Evolutionary conservation across 1,139 yeast genomes (phyloP).

Genomic region (Pichia kudriavzevii): DNA sequence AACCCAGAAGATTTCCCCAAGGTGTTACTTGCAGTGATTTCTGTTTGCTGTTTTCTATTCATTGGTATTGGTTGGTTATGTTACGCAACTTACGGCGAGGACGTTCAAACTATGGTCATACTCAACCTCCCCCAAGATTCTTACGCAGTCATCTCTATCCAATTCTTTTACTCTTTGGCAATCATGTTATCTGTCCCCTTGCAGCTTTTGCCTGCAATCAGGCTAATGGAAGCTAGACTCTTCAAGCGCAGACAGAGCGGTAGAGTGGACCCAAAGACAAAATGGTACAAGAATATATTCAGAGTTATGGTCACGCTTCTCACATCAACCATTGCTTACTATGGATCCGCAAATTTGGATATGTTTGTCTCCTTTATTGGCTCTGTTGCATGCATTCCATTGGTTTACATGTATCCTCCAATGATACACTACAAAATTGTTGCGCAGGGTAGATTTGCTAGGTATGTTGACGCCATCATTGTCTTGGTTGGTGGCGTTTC

Average conservation of each 20-base stretch:
- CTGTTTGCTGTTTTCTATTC: conserved; percentile 52
- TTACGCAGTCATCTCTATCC: conserved; percentile 56
- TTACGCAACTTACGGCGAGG: conserved; percentile 59
- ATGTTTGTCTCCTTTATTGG: conserved; percentile 71
- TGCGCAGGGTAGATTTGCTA: conserved; percentile 24
- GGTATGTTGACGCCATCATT: conserved; percentile 39
- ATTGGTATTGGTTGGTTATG: conserved; percentile 60
- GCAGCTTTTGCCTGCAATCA: conserved; percentile 70
- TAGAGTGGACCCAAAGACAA: conserved; percentile 40
- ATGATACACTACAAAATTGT: conserved; percentile 47
- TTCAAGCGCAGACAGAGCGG: conserved; percentile 49
- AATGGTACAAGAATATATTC: conserved; percentile 61
- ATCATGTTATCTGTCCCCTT: conserved; percentile 69
- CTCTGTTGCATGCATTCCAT: conserved; percentile 74
- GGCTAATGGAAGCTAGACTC: conserved; percentile 55
- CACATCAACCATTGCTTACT: conserved; percentile 47
- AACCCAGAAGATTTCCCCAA: conserved; percentile 64
- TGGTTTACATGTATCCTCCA: conserved; percentile 80
- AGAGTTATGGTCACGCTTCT: conserved; percentile 45
- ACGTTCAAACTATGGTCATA: conserved; percentile 61
- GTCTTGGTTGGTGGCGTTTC: conserved; percentile 51
- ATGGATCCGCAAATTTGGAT: conserved; percentile 62
- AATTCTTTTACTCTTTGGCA: conserved; percentile 63
- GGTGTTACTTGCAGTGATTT: conserved; percentile 53
- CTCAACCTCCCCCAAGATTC: conserved; percentile 61